Evolutionary conservation across 2,329 filamentous ascomycete genomes (phyloP).

Genomic region (Monilinia polystroma): DNA sequence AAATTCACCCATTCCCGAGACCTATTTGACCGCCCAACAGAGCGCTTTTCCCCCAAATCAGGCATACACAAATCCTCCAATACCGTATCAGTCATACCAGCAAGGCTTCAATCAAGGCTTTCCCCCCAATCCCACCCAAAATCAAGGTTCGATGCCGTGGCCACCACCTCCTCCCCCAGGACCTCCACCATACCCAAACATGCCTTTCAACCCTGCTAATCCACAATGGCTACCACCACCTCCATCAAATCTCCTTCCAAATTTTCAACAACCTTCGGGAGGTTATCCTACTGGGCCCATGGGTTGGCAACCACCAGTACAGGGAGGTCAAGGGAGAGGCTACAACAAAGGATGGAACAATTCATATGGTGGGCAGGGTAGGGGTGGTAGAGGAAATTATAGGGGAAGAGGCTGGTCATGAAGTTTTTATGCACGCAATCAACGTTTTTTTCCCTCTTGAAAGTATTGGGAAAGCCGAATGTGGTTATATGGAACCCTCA

Average conservation of each 20-base stretch:
- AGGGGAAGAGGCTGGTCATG: slow-evolving; percentile 34
- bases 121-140: slow-evolving; percentile 29
- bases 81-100: slow-evolving; percentile 27
- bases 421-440: background rate
- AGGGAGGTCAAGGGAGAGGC: slow-evolving; percentile 30
- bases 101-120: slow-evolving; percentile 34
- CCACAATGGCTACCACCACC: slow-evolving; percentile 25
- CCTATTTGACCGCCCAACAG: slow-evolving; percentile 2
- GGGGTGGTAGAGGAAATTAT: slow-evolving; percentile 36
- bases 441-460: background rate
- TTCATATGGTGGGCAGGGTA: slow-evolving; percentile 24
- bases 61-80: slow-evolving; percentile 25
- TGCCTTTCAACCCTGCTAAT: slow-evolving; percentile 21
- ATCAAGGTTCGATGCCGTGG: slow-evolving; percentile 23
- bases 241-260: slow-evolving; percentile 16
- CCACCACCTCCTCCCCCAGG: slow-evolving; percentile 34
- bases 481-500: slow-evolving; percentile 20
- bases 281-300: slow-evolving; percentile 31
- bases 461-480: background rate
- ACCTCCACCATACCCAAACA: slow-evolving; percentile 29
- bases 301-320: slow-evolving; percentile 31
- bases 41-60: slow-evolving; percentile 7
- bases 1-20: slow-evolving; percentile 23
- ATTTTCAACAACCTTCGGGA: slow-evolving; percentile 27
- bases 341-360: slow-evolving; percentile 35